Base-by-base conservation (phyloP, 2,329 filamentous ascomycete genomes). In the Ciborinia camelliae region DNA sequence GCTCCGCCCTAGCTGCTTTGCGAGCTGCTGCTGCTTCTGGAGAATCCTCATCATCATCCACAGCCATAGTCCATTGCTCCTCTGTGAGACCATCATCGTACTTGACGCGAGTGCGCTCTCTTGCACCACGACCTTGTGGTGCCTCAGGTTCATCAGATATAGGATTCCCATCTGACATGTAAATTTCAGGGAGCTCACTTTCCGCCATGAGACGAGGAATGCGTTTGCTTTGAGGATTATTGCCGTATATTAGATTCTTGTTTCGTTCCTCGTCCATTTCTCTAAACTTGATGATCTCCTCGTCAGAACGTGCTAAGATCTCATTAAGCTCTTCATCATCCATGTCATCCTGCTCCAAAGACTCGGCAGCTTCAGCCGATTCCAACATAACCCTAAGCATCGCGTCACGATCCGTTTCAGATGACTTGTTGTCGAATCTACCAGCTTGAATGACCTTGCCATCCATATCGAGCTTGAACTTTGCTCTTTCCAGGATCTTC, bases 391-490 rank as follows among this genome's bases (percentile, higher is more conserved):
- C 96, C 73, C 95, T 88, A 71, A 99, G 82, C 86, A 99, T 94
- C 51, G 95, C 94, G 74, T 99, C 95, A 82, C 95, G 91, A 78
- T 99, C 95, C 63, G 96, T 96, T 76, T 97, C 95, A 0, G 95
- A 98, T 1, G 95, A 99, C 76, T 98, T 99, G 81, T 99, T 98
- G 73, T 99, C 95, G 80, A 99, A 99, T 76, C 96, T 96, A 87
- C 95, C 95, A 66, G 95, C 95, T 76, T 99, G 95, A 72, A 99
- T 99, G 75, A 99, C 93, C 79, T 99, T 99, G 80, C 95, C 94
- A 75, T 99, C 95, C 90, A 99, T 97, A 77, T 98, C 94, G 69
- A 99, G 85, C 84, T 99, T 99, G 85, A 90, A 99, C 71, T 97
- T 90, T 3, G 95, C 95, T 76, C 94, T 90, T 77, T 98, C 95